Evolutionary conservation across 2,329 filamentous ascomycete genomes (phyloP), one percentile per base, ranked within the genome.

Genomic region (Fusarium nurragi): DNA sequence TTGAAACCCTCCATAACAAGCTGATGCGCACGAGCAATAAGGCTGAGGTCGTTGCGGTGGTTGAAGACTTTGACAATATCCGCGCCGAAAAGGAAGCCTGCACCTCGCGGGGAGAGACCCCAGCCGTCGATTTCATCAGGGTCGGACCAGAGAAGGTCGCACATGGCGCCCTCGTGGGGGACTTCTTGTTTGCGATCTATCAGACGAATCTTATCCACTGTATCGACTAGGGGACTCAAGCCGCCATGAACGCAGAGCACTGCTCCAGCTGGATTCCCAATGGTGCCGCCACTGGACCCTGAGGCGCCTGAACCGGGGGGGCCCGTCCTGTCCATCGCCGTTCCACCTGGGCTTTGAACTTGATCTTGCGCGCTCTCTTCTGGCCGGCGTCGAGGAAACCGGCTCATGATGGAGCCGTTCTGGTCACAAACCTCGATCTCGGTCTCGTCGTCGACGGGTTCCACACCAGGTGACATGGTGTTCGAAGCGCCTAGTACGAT

Each of bases 1-100:
- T 98, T 98, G 78, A 97, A 99, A 0, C 95, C 95, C 77, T 99
- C 95, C 95, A 98, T 99, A 66, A 99, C 95, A 21, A 99, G 88
- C 77, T 99, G 95, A 75, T 99, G 95, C 1, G 95, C 95, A 53
- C 95, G 88, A 18, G 94, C 95, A 67, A 99, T 95, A 49, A 99
- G 84, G 21, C 90, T 93, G 25, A 99, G 85, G 74, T 97, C 92
- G 76, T 99, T 99, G 56, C 89, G 87, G 78, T 97, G 90, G 79
- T 98, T 99, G 81, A 99, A 99, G 66, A 89, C 88, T 73, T 95
- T 96, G 73, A 98, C 94, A 56, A 98, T 98, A 75, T 97, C 94
- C 5, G 92, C 90, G 48, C 95, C 95, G 69, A 99, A 99, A 13
- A 98, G 83, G 80, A 97, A 99, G 1, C 95, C 95, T 0, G 95